Conservation (phyloP, 768 basidiomycete genomes). For the Amylocystis lapponica region DNA sequence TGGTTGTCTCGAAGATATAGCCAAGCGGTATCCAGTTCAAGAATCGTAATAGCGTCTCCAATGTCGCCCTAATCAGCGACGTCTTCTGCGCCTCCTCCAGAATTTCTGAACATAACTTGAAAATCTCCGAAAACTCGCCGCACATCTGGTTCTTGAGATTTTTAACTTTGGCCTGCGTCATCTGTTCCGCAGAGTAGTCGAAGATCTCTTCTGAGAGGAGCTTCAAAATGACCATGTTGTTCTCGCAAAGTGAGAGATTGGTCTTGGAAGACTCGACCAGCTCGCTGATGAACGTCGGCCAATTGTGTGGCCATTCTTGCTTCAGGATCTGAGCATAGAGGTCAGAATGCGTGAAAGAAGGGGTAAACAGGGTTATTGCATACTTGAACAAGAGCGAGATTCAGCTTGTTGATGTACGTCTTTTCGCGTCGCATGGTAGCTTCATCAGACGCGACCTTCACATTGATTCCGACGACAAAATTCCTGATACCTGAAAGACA, state of each 20-base stretch:
- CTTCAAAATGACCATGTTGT: constrained; percentile 98
- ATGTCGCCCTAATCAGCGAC: constrained; percentile 86
- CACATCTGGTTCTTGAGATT: constrained; percentile 98
- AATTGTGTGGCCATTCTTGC: constrained; percentile 99
- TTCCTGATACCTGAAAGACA: constrained; percentile 76
- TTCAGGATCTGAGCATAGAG: constrained; percentile 75
- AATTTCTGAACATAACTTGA: constrained; percentile 95
- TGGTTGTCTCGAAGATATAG: constrained; percentile 97
- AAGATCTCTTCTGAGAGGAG: constrained; percentile 98
- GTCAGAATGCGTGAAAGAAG: not conserved
- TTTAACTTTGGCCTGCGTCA: constrained; percentile 98
- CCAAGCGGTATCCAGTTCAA: constrained; percentile 99
- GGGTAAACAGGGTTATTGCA: constrained; percentile 19
- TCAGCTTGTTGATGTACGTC: constrained; percentile 93
- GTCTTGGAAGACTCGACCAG: constrained; percentile 97
- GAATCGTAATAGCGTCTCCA: constrained; percentile 93
- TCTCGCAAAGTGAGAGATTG: constrained; percentile 94
- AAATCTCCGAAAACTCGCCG: constrained; percentile 94
- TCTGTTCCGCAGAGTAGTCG: constrained; percentile 96
- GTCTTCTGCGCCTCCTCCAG: constrained; percentile 96
- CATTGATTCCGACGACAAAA: constrained; percentile 89
- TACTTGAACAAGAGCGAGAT: constrained; percentile 92
- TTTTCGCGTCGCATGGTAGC: constrained; percentile 84
- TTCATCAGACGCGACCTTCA: constrained; percentile 93
- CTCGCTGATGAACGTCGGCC: constrained; percentile 96